Evolutionary conservation across 2,329 filamentous ascomycete species (phyloP).

Genomic region (Hypoxylon sp.): DNA sequence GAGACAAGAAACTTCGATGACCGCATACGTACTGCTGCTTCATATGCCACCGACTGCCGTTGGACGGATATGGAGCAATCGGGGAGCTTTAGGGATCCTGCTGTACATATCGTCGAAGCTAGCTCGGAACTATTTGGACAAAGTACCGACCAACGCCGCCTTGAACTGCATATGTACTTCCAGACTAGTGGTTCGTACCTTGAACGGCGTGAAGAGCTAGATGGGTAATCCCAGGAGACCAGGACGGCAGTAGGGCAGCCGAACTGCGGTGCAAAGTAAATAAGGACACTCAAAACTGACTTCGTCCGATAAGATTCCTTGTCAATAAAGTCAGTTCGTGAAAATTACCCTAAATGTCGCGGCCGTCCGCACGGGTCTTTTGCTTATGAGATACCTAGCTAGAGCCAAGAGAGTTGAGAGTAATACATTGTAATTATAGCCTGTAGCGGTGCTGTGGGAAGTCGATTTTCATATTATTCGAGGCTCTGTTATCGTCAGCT

Average conservation of each 20-base stretch:
- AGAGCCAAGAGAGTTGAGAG: conserved; percentile 17
- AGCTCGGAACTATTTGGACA: conserved; percentile 5
- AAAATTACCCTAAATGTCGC: conserved; percentile 11
- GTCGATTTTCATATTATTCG: conserved; percentile 11
- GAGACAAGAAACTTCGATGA: conserved; percentile 27
- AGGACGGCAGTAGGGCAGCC: conserved; percentile 18
- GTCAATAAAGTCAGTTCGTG: conserved; percentile 2
- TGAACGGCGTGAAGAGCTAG: conserved; percentile 25
- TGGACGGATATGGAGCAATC: conserved; percentile 15
- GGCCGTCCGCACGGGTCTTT: conserved; percentile 22
- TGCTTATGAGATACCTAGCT: conserved; percentile 6
- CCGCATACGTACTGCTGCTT: not conserved
- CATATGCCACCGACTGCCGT: not conserved
- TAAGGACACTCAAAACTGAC: conserved; percentile 22
- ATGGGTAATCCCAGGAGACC: conserved; percentile 35
- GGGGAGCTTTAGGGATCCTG: not conserved
- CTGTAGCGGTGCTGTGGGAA: conserved; percentile 7
- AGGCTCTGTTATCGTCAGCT: conserved; percentile 22
- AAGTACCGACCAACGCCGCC: conserved; percentile 1
- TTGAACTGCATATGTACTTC: conserved; percentile 8
- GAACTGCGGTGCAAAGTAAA: conserved; percentile 7
- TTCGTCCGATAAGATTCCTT: conserved; percentile 8
- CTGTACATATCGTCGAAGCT: conserved; percentile 16
- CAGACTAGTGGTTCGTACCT: conserved; percentile 31
- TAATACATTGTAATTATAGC: conserved; percentile 4